Evolutionary conservation across 2,329 filamentous ascomycete species (phyloP).

Genomic region (Hypocreales sp.): DNA sequence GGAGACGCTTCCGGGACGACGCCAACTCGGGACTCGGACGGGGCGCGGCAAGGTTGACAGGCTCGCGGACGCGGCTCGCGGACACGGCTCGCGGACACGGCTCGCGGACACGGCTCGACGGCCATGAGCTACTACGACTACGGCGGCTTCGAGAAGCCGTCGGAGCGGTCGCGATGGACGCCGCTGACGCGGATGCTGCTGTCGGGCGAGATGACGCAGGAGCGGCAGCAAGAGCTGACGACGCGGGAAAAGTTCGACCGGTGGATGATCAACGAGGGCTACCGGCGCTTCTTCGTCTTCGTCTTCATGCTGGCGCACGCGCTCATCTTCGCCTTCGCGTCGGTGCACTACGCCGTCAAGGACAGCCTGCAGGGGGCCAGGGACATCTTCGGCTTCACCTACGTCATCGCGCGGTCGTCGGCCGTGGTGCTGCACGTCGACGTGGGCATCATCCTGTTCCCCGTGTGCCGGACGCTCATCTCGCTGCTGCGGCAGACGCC

Average conservation of each 20-base stretch:
- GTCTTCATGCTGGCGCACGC: conserved; percentile 59
- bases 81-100: too few species aligned
- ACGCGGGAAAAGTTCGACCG: conserved; percentile 59
- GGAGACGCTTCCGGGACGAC: too few species aligned
- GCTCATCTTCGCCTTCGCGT: conserved; percentile 66
- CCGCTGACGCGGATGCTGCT: conserved; percentile 70
- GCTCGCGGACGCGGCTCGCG: too few species aligned
- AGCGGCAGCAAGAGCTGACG: conserved; percentile 52
- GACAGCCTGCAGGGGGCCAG: conserved; percentile 54
- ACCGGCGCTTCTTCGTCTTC: conserved; percentile 64
- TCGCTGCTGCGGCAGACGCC: conserved; percentile 68
- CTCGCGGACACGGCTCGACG: conserved; percentile 3
- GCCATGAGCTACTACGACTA: conserved; percentile 13
- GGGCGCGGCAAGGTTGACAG: too few species aligned
- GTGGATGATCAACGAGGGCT: conserved; percentile 86
- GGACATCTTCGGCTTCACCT: conserved; percentile 58
- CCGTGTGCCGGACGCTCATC: conserved; percentile 72
- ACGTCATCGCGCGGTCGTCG: conserved; percentile 59
- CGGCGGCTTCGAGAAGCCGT: conserved; percentile 20
- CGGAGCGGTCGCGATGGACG: conserved; percentile 68
- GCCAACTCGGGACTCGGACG: too few species aligned
- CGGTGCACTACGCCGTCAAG: conserved; percentile 66
- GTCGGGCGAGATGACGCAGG: conserved; percentile 67
- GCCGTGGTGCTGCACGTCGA: conserved; percentile 71
- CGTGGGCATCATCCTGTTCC: conserved; percentile 63